Evolutionary conservation across 73 alveolate genomes (phyloP).

Genomic region (Breviolum minutum): DNA sequence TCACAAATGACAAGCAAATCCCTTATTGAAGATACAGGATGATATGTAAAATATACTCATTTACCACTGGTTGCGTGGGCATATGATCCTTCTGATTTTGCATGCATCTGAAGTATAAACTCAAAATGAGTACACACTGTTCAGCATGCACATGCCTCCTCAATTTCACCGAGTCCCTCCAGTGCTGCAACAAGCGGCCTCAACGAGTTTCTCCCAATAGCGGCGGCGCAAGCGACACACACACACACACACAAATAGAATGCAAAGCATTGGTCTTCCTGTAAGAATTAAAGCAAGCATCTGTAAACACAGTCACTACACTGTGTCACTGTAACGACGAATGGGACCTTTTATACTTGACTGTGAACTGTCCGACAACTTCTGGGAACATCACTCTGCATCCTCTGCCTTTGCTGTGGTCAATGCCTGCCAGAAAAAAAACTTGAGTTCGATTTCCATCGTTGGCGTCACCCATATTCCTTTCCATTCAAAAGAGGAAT

Average conservation of each 20-base stretch:
- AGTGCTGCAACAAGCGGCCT: conserved; percentile 31
- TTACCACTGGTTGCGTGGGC: background rate
- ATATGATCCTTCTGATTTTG: background rate
- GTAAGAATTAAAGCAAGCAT: background rate
- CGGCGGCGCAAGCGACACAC: background rate
- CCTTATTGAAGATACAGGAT: background rate
- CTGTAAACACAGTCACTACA: background rate
- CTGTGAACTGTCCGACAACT: background rate
- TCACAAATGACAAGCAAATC: background rate
- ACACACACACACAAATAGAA: background rate
- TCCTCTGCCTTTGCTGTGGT: conserved; percentile 1
- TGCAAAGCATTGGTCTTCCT: background rate
- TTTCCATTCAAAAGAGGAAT: background rate
- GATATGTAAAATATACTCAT: background rate
- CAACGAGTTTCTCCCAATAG: background rate
- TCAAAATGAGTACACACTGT: background rate
- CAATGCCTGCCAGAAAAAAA: background rate
- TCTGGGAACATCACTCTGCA: background rate
- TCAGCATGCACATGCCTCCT: background rate
- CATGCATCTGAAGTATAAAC: background rate
- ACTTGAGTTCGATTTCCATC: background rate
- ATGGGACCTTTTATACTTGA: background rate
- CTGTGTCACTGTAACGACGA: background rate
- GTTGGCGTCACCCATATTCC: background rate
- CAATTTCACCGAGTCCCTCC: conserved; percentile 62